Percentiles rank a stretch among this genome's conserved stretches.
Evolutionary conservation across 2,329 filamentous ascomycete species (phyloP).

Genomic region (Chaetomium globosum): DNA sequence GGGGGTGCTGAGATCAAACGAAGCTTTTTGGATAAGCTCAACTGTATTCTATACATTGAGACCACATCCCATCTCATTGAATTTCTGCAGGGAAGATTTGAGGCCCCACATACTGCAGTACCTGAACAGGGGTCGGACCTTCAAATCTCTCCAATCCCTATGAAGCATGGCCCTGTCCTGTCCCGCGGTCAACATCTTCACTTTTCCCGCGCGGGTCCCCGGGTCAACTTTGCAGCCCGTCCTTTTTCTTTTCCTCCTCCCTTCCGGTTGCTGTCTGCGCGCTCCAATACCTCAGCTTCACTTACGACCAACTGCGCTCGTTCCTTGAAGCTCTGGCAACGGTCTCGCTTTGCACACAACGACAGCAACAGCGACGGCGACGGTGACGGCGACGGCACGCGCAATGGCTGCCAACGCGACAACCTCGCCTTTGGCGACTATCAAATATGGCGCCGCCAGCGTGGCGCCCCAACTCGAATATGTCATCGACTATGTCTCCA

Average conservation of each 20-base stretch:
- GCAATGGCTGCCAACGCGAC: slow-evolving; percentile 64
- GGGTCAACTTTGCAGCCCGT: slow-evolving; percentile 21
- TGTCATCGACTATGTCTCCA: slow-evolving; percentile 59
- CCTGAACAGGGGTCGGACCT: slow-evolving; percentile 21
- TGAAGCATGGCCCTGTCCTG: neutral
- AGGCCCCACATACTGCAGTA: slow-evolving; percentile 11
- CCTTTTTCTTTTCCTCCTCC: slow-evolving; percentile 19
- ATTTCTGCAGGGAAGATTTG: slow-evolving; percentile 20
- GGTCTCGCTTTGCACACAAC: neutral
- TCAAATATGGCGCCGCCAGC: slow-evolving; percentile 53
- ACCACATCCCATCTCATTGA: neutral
- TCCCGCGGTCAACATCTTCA: slow-evolving; percentile 19
- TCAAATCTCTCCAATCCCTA: slow-evolving; percentile 13
- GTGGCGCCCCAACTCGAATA: slow-evolving; percentile 60
- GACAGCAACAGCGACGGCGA: neutral
- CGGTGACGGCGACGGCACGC: slow-evolving; percentile 15
- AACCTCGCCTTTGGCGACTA: slow-evolving; percentile 67
- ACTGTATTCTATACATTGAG: neutral
- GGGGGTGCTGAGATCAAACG: neutral
- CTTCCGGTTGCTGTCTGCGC: slow-evolving; percentile 12
- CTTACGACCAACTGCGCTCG: neutral
- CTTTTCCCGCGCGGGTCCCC: slow-evolving; percentile 16
- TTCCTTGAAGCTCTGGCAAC: neutral
- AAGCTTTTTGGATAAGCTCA: slow-evolving; percentile 3
- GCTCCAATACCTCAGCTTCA: slow-evolving; percentile 7